phyloP scores from a whole-genome alignment of 140 eudicot genomes.

The Cichorium intybus region DNA sequence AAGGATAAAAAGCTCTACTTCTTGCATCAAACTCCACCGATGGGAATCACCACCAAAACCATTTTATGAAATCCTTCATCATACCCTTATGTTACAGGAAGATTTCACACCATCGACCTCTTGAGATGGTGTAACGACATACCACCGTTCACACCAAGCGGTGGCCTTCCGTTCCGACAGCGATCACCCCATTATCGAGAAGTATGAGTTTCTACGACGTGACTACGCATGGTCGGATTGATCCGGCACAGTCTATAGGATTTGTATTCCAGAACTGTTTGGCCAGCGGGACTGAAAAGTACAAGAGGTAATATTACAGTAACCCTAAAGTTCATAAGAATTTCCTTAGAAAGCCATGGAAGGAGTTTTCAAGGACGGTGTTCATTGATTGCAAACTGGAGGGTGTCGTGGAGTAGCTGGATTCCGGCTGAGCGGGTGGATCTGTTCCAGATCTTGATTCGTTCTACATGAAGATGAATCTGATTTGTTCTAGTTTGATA shows the following conservation, averaged over 20 bases:
- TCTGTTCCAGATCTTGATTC: too few species aligned
- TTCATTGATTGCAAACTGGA: slow-evolving; percentile 41
- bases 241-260: slow-evolving; percentile 70
- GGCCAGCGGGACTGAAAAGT: slow-evolving; percentile 66
- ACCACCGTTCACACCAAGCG: slow-evolving; percentile 81
- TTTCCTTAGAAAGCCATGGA: slow-evolving; percentile 74
- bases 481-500: too few species aligned
- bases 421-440: slow-evolving; percentile 38
- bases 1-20: too few species aligned
- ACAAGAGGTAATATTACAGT: slow-evolving; percentile 42
- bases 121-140: slow-evolving; percentile 53
- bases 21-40: too few species aligned
- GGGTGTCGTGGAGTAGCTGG: slow-evolving; percentile 63
- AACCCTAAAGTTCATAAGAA: slow-evolving; percentile 55
- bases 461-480: too few species aligned
- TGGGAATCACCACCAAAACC: too few species aligned
- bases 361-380: slow-evolving; percentile 73
- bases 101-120: slow-evolving; percentile 93
- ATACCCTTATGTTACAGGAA: slow-evolving; percentile 53
- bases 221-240: slow-evolving; percentile 64
- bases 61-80: too few species aligned
- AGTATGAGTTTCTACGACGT: slow-evolving; percentile 58
- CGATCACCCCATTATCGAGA: slow-evolving; percentile 52
- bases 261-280: slow-evolving; percentile 56
- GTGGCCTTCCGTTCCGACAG: slow-evolving; percentile 75